A percentile compares a stretch with the other conserved stretches of the same genome.
Evolutionary conservation across 2,329 filamentous ascomycete genomes (phyloP).

Genomic region (Camptophora hylomeconis): DNA sequence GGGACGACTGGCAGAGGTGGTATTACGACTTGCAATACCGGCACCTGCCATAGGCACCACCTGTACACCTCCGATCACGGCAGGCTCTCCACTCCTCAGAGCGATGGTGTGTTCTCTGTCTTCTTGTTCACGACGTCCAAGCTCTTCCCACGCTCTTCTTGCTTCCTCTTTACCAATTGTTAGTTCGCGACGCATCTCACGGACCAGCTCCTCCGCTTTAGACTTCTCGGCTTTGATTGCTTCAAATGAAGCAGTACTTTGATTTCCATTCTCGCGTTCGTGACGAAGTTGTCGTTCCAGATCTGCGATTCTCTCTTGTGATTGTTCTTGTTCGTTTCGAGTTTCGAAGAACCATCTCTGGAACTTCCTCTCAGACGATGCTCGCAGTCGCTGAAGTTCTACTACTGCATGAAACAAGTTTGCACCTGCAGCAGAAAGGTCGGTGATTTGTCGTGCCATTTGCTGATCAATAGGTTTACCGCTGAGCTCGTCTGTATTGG

Average conservation of each 20-base stretch:
- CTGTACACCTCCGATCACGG: constrained; percentile 81
- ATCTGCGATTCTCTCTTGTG: constrained; percentile 68
- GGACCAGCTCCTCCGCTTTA: constrained; percentile 62
- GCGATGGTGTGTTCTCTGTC: constrained; percentile 76
- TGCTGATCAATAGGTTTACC: constrained; percentile 74
- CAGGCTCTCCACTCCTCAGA: constrained; percentile 77
- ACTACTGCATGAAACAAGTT: constrained; percentile 97
- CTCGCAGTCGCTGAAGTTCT: constrained; percentile 81
- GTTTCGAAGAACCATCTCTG: constrained; percentile 99
- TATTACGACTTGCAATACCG: constrained; percentile 46
- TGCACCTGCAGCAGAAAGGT: constrained; percentile 90
- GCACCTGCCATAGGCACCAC: constrained; percentile 85
- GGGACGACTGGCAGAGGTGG: constrained; percentile 28
- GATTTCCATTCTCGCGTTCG: constrained; percentile 44
- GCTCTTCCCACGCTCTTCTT: constrained; percentile 89
- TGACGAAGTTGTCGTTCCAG: constrained; percentile 54
- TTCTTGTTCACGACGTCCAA: constrained; percentile 83
- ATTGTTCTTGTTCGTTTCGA: constrained; percentile 70
- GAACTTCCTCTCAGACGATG: constrained; percentile 93
- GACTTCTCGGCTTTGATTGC: constrained; percentile 55
- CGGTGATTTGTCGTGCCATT: constrained; percentile 84
- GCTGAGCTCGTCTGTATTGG: constrained; percentile 75
- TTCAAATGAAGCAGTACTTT: constrained; percentile 45
- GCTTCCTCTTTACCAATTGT: constrained; percentile 94
- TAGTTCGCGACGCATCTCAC: constrained; percentile 83